These are phyloP conservation scores for Sonneratia caseolaris DNA, from an alignment of 345 rosid genomes.

Conservation along the genomic window DNA sequence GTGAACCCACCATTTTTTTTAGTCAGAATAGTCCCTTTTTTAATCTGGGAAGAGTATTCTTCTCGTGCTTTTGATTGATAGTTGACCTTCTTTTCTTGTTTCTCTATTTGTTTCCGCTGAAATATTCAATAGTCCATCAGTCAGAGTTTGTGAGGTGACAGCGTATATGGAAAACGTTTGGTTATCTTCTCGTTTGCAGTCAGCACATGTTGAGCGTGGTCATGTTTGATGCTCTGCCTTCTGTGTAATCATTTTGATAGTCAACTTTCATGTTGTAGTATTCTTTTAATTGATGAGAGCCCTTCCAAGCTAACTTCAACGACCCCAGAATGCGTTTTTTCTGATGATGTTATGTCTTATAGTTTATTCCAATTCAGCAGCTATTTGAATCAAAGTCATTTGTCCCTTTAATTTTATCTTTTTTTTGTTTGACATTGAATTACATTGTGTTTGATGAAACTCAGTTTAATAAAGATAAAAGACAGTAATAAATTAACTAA, in stretches of 20 bases:
- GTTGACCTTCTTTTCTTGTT: neutral
- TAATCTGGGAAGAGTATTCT: neutral
- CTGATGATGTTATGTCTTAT: neutral
- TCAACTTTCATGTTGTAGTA: neutral
- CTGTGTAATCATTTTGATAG: neutral
- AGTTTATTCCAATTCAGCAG: no score
- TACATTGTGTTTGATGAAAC: neutral
- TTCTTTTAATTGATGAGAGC: neutral
- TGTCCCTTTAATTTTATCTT: neutral
- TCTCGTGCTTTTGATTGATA: neutral
- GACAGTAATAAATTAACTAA: neutral
- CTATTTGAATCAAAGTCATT: neutral
- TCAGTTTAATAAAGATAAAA: neutral
- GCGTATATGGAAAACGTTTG: neutral
- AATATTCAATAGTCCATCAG: neutral
- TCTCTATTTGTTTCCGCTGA: neutral
- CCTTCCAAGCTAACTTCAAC: neutral
- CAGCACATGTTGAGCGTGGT: neutral
- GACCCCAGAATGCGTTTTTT: neutral
- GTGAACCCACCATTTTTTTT: neutral
- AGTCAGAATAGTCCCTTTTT: neutral
- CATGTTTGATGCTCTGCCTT: neutral
- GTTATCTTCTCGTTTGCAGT: neutral
- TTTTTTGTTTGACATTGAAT: neutral
- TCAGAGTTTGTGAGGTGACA: neutral